These are phyloP conservation scores for Mitragyna speciosa DNA, from an alignment of 257 asterid genomes.

Conservation along the genomic window DNA sequence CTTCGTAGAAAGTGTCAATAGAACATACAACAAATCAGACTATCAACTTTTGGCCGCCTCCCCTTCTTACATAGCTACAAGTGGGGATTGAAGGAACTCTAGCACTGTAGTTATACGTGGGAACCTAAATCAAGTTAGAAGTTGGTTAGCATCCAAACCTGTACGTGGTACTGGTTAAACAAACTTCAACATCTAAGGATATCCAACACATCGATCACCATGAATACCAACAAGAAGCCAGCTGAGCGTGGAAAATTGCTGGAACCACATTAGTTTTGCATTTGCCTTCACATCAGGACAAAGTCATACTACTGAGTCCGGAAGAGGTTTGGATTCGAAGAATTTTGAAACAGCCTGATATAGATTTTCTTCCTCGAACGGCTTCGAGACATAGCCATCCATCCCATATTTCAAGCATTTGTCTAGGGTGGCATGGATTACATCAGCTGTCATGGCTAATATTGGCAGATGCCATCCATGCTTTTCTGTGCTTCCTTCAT, in stretches of 20 bases:
- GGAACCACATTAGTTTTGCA: slow-evolving; percentile 16
- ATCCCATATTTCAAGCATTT: slow-evolving; percentile 70
- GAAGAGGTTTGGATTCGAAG: slow-evolving; percentile 46
- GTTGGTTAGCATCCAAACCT: slow-evolving; percentile 20
- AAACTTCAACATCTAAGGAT: not conserved
- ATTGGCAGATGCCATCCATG: slow-evolving; percentile 69
- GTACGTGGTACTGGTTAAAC: not conserved
- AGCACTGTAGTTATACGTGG: slow-evolving; percentile 13
- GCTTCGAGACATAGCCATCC: slow-evolving; percentile 93
- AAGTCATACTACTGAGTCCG: slow-evolving; percentile 20
- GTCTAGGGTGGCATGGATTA: slow-evolving; percentile 76
- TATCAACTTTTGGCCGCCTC: slow-evolving; percentile 25
- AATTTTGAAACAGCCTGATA: slow-evolving; percentile 77
- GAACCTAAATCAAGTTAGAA: slow-evolving; percentile 18
- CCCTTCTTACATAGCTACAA: slow-evolving; percentile 30
- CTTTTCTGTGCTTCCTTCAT: slow-evolving; percentile 18
- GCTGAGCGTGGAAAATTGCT: slow-evolving; percentile 43
- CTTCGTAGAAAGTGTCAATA: not conserved
- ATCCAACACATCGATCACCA: not conserved
- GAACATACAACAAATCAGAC: slow-evolving; percentile 25
- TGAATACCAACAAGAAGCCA: slow-evolving; percentile 23
- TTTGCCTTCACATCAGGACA: not conserved
- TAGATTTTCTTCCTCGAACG: slow-evolving; percentile 79
- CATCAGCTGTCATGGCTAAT: slow-evolving; percentile 95
- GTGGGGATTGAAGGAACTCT: slow-evolving; percentile 17